Conservation (phyloP, 345 rosid genomes). For the Abelmoschus esculentus region DNA sequence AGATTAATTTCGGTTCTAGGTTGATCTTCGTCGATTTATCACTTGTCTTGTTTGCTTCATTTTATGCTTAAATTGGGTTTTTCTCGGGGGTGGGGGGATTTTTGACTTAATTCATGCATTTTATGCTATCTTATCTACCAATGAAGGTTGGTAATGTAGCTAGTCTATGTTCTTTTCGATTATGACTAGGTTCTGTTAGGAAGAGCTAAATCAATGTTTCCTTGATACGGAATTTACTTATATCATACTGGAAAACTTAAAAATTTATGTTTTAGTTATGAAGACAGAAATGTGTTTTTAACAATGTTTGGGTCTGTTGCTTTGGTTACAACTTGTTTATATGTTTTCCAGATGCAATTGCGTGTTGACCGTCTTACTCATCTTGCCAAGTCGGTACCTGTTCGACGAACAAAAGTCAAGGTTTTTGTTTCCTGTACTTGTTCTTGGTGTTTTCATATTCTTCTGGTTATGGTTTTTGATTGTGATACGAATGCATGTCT, state of each 20-base stretch:
- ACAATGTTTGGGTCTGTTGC: background rate
- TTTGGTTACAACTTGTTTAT: background rate
- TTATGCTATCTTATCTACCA: background rate
- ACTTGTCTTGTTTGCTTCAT: background rate
- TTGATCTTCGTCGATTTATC: slow-evolving; percentile 3
- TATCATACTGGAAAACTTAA: background rate
- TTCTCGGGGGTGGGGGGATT: background rate
- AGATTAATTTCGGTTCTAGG: slow-evolving; percentile 1
- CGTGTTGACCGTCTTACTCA: slow-evolving; percentile 42
- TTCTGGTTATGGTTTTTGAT: background rate
- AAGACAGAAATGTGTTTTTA: background rate
- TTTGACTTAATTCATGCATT: background rate
- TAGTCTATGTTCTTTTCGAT: background rate
- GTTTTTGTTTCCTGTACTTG: background rate
- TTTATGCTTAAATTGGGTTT: background rate
- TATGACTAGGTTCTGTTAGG: background rate
- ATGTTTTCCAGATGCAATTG: background rate
- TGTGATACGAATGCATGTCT: slow-evolving; percentile 2
- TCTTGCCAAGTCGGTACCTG: slow-evolving; percentile 37
- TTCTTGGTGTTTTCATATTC: background rate
- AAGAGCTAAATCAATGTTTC: background rate
- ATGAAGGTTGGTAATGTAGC: background rate
- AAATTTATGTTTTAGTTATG: background rate
- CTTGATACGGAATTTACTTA: background rate
- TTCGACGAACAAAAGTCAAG: slow-evolving; percentile 3